phyloP scores from a whole-genome alignment of 2,329 filamentous ascomycete genomes.

The Teratosphaeriaceae sp. region DNA sequence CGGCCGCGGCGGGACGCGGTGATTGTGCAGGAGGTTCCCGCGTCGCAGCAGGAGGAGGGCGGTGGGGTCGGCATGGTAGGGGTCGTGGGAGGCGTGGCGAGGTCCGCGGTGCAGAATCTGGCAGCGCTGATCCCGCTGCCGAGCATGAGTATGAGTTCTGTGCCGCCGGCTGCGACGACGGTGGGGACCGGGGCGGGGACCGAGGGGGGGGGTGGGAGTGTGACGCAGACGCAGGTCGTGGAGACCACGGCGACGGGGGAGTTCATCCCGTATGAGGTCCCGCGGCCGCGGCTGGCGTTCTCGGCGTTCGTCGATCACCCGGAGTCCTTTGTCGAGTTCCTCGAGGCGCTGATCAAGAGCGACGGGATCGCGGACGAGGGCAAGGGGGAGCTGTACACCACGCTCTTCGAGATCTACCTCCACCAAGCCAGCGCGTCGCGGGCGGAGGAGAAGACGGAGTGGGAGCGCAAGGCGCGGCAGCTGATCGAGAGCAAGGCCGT shows the following conservation, averaged over 20 bases:
- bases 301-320: constrained; percentile 95
- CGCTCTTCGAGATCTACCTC: constrained; percentile 96
- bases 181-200: constrained; percentile 39
- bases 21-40: constrained; percentile 41
- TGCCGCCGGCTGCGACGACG: too few species aligned
- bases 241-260: constrained; percentile 47
- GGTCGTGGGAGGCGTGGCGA: too few species aligned
- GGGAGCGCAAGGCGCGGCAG: constrained; percentile 86
- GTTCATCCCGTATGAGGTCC: constrained; percentile 62
- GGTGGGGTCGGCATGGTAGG: constrained; percentile 32
- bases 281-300: constrained; percentile 82
- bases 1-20: constrained; percentile 61
- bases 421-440: constrained; percentile 76
- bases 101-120: constrained; percentile 77
- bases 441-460: constrained; percentile 63
- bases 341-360: constrained; percentile 78
- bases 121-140: constrained; percentile 77
- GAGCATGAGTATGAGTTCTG: constrained; percentile 65
- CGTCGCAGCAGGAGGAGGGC: constrained; percentile 21
- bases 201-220: constrained; percentile 29
- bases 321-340: constrained; percentile 82
- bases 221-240: constrained; percentile 48
- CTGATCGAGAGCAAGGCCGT: constrained; percentile 75
- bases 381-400: constrained; percentile 83
- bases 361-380: constrained; percentile 65